Base-by-base conservation (phyloP, 164 flowering plant species). In the Euptelea pleiosperma region DNA sequence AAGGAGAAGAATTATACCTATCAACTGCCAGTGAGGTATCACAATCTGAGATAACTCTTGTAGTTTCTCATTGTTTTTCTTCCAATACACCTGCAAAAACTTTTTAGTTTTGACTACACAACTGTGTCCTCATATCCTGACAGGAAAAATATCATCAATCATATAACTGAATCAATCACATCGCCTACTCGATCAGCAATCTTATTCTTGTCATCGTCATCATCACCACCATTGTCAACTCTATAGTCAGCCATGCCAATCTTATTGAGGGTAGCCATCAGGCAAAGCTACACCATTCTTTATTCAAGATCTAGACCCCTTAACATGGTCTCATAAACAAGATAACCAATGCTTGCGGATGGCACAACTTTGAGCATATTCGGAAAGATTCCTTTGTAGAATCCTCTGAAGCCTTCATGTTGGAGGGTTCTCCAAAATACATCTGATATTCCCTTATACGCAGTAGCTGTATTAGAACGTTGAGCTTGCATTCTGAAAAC, bases 361-460 rank as follows among this genome's bases (percentile, higher is more conserved):
- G 98, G 98, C 44, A 91, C 83, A 54, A 89, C 96, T 75, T 91
- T 87, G 44, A 92, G 86, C 70, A 92, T 75, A 69, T 89, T 89
- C 10, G 98, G 98, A 59, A 92, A 83, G 24, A 92, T 73, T 50
- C 98, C 98, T 61, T 81, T 92, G 77, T 92, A 92, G 63, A 92
- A 92, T 18, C 95, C 98, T 44, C 80, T 69, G 8, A 72, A 58
- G 39, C 93, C 91, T 81, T 89, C 98, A 58, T 69, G 61, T 58
- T 73, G 65, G 60, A 79, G 56, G 43, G 96, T 92, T 70, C 67
- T 82, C 84, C 75, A 55, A 66, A 92, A 83, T 33, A 85, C 87
- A 63, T 84, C 96, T 44, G 84, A 63, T 96, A 92, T 92, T 57
- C 96, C 87, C 55, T 64, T 72, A 57, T 87, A 79, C 36, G 82